Evolutionary conservation across 768 basidiomycete species (phyloP), one percentile per base, ranked within the genome.

Genomic region (Steccherinum ochraceum): DNA sequence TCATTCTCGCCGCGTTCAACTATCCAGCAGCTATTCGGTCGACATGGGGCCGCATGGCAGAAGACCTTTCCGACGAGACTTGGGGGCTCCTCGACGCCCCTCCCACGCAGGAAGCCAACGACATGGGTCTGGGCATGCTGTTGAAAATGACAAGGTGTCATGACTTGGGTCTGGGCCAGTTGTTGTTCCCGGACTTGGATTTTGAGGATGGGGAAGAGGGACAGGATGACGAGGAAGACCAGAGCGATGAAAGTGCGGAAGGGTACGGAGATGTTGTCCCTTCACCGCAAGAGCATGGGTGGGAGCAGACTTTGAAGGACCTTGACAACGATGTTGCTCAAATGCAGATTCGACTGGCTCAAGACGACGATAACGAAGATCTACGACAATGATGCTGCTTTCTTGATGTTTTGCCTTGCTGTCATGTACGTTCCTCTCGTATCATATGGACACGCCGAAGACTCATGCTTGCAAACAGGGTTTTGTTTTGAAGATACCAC

Each of bases 141-240:
- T 75, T 89, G 42, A 81, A 78, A 61, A 89, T 90, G 87, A 84
- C 86, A 19, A 73, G 88, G 43, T 67, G 89, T 35, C 74, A 80
- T 52, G 87, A 90, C 66, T 68, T 89, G 52, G 88, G 86, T 0
- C 72, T 90, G 12, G 83, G 74, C 19, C 84, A 89, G 64, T 61
- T 89, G 12, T 64, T 67, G 55, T 62, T 67, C 46, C 65, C 66
- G 0, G 64, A 64, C 18, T 24, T 64, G 23, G 61, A 58, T 4
- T 3, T 61, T 2, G 62, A 58, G n/a, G 30, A 35, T 7, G 30
- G 30, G 7, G 30, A 35, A 16, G 30, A 35, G 30, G 7, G 7
- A 35, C 16, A 35, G 7, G 30, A 35, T 35, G 30, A 35, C 30
- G 30, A 7, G 16, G 30, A 35, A 35, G 30, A 35, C 30, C 30